Evolutionary conservation across 2,329 filamentous ascomycete species (phyloP), one percentile per base, ranked within the genome.

Genomic region (Metarhizium anisopliae): DNA sequence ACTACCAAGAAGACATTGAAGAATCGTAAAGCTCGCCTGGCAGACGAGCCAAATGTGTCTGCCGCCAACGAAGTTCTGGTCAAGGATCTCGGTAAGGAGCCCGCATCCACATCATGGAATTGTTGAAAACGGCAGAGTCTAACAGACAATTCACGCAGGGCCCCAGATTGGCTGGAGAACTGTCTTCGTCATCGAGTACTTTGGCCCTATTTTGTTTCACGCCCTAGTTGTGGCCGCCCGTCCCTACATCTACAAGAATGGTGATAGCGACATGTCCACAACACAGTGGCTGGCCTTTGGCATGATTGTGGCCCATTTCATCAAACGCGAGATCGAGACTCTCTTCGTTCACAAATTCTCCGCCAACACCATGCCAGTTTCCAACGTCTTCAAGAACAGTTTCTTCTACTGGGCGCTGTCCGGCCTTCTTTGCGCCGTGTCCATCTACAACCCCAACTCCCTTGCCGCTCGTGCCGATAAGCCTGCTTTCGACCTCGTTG

Each of bases 291-390:
- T 96, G 53, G 81, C 86, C 52, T 87, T 91, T 68, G 74, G 75
- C 58, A 82, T 96, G 69, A 83, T 96, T 65, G 75, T 85, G 56
- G 72, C 87, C 13, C 94, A 99, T 78, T 99, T 96, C 72, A 62
- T 89, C 69, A 99, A 99, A 81, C 91, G 94, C 67, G 94, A 99
- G 77, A 80, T 90, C 61, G 94, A 99, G 77, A 97, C 94, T 0
- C 68, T 96, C 59, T 96, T 94, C 69, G 82, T 99, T 59, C 94
- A 99, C 79, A 90, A 90, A 69, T 99, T 99, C 79, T 93, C 90
- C 56, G 84, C 87, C 59, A 90, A 88, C 66, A 99, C 94, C 51
- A 99, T 99, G 94, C 94, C 94, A 18, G 80, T 82, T 57, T 75
- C 74, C 67, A 95, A 96, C 77, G 90, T 99, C 68, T 87, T 96